A percentile compares a stretch with the other conserved stretches of the same genome.
Conservation (phyloP, 306 rosid genomes). For the Vicia villosa region DNA sequence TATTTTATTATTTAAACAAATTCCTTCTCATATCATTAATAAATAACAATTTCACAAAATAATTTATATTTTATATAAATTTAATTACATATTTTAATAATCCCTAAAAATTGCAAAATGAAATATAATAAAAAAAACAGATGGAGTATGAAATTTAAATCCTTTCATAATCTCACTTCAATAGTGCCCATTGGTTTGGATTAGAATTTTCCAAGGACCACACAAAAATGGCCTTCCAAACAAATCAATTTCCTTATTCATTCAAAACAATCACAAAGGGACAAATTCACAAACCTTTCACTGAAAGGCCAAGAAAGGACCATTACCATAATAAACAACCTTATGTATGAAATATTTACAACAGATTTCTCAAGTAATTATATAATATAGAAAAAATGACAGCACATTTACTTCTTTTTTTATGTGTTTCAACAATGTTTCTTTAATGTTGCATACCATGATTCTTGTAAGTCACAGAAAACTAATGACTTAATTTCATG, state of each 20-base stretch:
- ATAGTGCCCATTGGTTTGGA: neutral
- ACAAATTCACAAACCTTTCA: conserved; percentile 7
- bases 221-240: conserved; percentile 6
- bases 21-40: too few species aligned
- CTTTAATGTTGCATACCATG: conserved; percentile 5
- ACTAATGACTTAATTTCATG: conserved; percentile 40
- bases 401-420: conserved; percentile 28
- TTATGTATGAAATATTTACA: conserved; percentile 18
- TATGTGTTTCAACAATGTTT: conserved; percentile 1
- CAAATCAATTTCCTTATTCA: conserved; percentile 19
- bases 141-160: neutral
- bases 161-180: neutral
- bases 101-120: too few species aligned
- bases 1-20: too few species aligned
- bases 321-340: conserved; percentile 18
- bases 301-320: conserved; percentile 3
- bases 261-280: neutral
- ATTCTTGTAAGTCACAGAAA: conserved; percentile 3
- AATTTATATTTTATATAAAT: too few species aligned
- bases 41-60: too few species aligned
- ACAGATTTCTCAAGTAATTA: conserved; percentile 37
- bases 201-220: neutral
- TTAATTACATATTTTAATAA: too few species aligned
- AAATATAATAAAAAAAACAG: too few species aligned
- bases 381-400: conserved; percentile 35